A percentile compares a stretch with the other conserved stretches of the same genome.
phyloP scores from a whole-genome alignment of 768 basidiomycete genomes.

The Fomitopsis serialis region DNA sequence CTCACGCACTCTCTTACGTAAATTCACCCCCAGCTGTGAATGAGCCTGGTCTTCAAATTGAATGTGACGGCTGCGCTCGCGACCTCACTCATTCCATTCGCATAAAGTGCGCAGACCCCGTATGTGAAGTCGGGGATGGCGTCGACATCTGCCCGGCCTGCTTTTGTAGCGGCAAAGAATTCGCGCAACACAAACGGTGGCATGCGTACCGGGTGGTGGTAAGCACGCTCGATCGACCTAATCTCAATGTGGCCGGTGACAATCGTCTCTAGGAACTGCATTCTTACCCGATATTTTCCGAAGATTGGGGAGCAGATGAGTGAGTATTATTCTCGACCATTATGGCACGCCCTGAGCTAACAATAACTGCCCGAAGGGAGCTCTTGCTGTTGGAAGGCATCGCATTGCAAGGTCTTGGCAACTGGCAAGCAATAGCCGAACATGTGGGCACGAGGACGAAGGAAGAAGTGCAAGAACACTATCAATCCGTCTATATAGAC shows the following conservation, averaged over 20 bases:
- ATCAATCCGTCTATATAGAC: conserved; percentile 73
- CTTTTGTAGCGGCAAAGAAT: conserved; percentile 90
- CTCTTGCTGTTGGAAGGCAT: conserved; percentile 86
- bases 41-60: conserved; percentile 78
- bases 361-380: conserved; percentile 55
- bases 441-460: conserved; percentile 92
- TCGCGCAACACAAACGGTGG: conserved; percentile 74
- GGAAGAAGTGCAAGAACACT: conserved; percentile 91
- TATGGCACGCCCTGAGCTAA: background rate
- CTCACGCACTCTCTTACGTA: conserved; percentile 24
- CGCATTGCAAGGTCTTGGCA: conserved; percentile 82
- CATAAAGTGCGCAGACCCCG: conserved; percentile 88
- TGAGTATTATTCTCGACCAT: conserved; percentile 32
- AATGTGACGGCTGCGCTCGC: conserved; percentile 78
- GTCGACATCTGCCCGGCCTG: conserved; percentile 92
- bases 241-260: background rate
- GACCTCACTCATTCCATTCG: conserved; percentile 96
- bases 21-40: conserved; percentile 47
- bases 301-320: conserved; percentile 99
- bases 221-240: conserved; percentile 9
- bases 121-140: conserved; percentile 69
- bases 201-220: conserved; percentile 94
- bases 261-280: conserved; percentile 70
- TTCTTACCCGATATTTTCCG: conserved; percentile 91
- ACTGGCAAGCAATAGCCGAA: conserved; percentile 95